phyloP scores from a whole-genome alignment of 306 rosid genomes.

The Medicago truncatula region DNA sequence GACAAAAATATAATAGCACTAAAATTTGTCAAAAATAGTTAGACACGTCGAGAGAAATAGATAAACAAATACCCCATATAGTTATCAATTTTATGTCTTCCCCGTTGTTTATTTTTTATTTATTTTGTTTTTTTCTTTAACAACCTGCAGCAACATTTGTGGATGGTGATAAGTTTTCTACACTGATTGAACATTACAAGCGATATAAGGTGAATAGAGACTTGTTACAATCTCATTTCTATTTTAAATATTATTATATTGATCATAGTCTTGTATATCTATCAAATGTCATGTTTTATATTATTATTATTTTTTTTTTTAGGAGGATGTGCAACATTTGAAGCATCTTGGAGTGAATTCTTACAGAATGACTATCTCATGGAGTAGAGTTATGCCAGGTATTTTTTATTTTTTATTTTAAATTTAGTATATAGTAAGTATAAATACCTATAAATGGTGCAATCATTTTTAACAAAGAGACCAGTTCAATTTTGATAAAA shows the following conservation, averaged over 20 bases:
- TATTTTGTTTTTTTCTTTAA: not conserved
- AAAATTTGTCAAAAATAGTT: not conserved
- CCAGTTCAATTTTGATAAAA: too few relatives aligned
- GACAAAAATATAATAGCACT: too few relatives aligned
- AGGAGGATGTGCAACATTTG: conserved; percentile 44
- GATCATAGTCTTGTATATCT: not conserved
- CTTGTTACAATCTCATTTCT: not conserved
- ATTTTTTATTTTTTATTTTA: not conserved
- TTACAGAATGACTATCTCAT: conserved; percentile 45
- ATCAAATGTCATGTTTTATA: too few relatives aligned
- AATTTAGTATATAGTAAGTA: too few relatives aligned
- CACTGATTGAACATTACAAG: conserved; percentile 42
- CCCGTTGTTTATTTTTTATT: not conserved
- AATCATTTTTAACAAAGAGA: too few relatives aligned
- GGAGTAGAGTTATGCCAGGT: conserved; percentile 51
- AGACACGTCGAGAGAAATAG: too few relatives aligned
- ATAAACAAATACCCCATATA: not conserved
- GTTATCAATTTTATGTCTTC: not conserved
- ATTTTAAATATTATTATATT: too few relatives aligned
- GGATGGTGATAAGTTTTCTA: not conserved
- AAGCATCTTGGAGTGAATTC: conserved; percentile 42
- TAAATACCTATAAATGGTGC: too few relatives aligned
- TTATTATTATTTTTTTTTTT: not conserved
- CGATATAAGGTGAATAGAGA: conserved; percentile 43
- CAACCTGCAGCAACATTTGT: not conserved